These are phyloP conservation scores for Camellia sinensis DNA, from an alignment of 148 eudicot species.

Conservation along the genomic window DNA sequence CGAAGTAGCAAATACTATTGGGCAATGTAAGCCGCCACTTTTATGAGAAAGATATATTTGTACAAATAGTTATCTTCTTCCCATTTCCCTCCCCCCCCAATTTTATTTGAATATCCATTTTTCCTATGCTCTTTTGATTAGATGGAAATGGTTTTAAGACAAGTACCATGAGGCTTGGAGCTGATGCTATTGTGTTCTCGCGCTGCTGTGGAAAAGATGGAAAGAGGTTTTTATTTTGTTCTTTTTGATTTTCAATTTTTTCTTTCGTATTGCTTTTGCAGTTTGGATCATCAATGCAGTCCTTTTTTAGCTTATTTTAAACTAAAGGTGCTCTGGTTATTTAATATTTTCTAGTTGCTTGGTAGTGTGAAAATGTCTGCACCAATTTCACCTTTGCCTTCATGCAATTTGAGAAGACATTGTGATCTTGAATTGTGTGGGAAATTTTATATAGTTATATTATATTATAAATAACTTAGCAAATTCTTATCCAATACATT, in stretches of 20 bases:
- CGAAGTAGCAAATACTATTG: slow-evolving; percentile 81
- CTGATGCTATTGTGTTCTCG: slow-evolving; percentile 92
- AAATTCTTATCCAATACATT: background rate
- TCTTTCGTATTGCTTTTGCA: background rate
- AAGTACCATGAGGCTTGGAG: slow-evolving; percentile 99
- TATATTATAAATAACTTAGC: background rate
- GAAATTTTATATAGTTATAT: background rate
- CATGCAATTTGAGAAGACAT: background rate
- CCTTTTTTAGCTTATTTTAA: background rate
- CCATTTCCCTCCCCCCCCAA: background rate
- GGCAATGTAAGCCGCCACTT: slow-evolving; percentile 60
- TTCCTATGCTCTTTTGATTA: slow-evolving; percentile 17
- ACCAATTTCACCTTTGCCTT: background rate
- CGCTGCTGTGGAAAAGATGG: slow-evolving; percentile 65
- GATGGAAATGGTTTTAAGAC: slow-evolving; percentile 99
- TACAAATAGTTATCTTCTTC: background rate
- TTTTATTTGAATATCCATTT: background rate
- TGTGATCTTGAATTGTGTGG: background rate
- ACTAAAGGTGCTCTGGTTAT: too few species aligned
- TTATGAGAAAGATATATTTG: background rate
- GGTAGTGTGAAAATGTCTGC: background rate
- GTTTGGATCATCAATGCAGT: background rate
- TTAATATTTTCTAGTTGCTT: background rate
- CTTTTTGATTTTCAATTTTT: background rate
- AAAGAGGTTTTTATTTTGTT: slow-evolving; percentile 41